Evolutionary conservation across 306 rosid genomes (phyloP).

Genomic region (Cicer bijugum): DNA sequence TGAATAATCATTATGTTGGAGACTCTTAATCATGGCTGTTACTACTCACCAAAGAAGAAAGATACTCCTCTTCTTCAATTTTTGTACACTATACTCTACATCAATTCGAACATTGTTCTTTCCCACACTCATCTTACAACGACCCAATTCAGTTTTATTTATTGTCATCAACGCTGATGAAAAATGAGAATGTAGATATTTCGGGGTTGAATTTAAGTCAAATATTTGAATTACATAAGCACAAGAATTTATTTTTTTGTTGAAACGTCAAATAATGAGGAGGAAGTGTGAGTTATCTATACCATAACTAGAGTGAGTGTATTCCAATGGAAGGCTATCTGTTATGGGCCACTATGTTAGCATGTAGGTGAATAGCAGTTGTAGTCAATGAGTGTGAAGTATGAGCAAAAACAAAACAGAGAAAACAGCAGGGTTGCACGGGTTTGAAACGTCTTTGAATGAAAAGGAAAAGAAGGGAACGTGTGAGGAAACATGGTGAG

Average conservation of each 20-base stretch:
- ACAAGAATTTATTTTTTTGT: too few relatives aligned
- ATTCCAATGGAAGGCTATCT: slow-evolving; percentile 24
- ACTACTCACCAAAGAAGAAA: slow-evolving; percentile 37
- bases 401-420: slow-evolving; percentile 43
- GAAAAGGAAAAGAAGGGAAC: slow-evolving; percentile 44
- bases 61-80: not conserved
- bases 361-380: slow-evolving; percentile 35
- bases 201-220: too few relatives aligned
- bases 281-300: too few relatives aligned
- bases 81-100: not conserved
- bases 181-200: too few relatives aligned
- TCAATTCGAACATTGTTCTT: slow-evolving; percentile 38
- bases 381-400: slow-evolving; percentile 31
- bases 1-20: slow-evolving; percentile 53
- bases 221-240: too few relatives aligned
- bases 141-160: not conserved
- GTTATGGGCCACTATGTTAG: slow-evolving; percentile 40
- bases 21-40: slow-evolving; percentile 40
- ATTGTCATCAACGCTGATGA: too few relatives aligned
- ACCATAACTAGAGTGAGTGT: not conserved
- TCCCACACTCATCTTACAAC: not conserved
- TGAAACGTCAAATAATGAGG: too few relatives aligned
- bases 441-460: slow-evolving; percentile 47
- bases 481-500: slow-evolving; percentile 53
- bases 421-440: slow-evolving; percentile 44